Base-by-base conservation (phyloP, 2,329 filamentous ascomycete genomes). In the Graphium sp. region DNA sequence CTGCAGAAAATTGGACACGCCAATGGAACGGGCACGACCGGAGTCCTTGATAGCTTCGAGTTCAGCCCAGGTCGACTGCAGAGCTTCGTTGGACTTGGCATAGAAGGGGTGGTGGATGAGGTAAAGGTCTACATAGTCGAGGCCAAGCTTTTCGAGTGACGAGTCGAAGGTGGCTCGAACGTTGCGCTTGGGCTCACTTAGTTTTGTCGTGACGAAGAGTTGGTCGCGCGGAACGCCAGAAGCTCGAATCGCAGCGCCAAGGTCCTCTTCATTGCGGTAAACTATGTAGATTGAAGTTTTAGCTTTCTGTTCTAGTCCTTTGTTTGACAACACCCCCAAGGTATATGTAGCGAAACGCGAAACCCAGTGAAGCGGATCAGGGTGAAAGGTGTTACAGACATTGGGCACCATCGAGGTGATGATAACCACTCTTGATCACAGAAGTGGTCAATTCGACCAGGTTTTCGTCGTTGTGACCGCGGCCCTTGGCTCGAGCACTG, bases 321-420 rank as follows among this genome's bases (percentile, higher is more conserved):
- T n/a, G n/a, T n/a, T n/a, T n/a, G n/a, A n/a, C n/a, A n/a, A n/a
- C n/a, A n/a, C n/a, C n/a, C n/a, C n/a, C 10, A 24, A 22, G 19
- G 23, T 8, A 22, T 18, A 18, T 6, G 8, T 12, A 10, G 22
- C 9, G 9, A 4, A 8, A 8, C 7, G 18, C 12, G 19, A 22
- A n/a, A 21, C 30, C 20, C n/a, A 6, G 22, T 22, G 15, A 19
- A 17, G 8, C 18, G 14, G 15, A 15, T 3, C 10, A 15, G 27
- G 9, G 23, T 11, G 5, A 17, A 14, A n/a, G 12, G 3, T 24
- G 2, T 9, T 14, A 37, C 50, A 32, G 45, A 74, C 73, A 53
- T 55, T 85, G 73, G 13, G 80, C 80, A 24, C 78, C 70, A 46
- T 87, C 80, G 4, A 85, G 58, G 42, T 85, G 78, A 33, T 62